Evolutionary conservation across 2,329 filamentous ascomycete genomes (phyloP).

Genomic region (Pyricularia grisea): DNA sequence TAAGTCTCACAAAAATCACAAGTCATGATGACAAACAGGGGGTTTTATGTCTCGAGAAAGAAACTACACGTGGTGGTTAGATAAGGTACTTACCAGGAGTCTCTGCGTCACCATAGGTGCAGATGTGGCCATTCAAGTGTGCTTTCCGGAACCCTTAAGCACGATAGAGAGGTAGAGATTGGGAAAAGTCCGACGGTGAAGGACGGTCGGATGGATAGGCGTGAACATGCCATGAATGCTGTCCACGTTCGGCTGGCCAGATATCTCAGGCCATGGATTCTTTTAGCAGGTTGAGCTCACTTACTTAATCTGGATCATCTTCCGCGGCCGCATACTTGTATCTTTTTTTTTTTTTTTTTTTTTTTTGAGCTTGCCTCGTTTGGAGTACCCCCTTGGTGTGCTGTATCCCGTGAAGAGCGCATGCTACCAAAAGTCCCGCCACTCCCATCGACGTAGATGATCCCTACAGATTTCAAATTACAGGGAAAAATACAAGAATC

Average conservation of each 20-base stretch:
- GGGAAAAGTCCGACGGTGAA: background rate
- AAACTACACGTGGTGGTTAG: background rate
- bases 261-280: background rate
- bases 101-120: conserved; percentile 11
- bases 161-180: background rate
- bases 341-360: background rate
- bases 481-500: background rate
- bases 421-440: background rate
- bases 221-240: background rate
- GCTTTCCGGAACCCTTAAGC: conserved; percentile 17
- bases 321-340: no score
- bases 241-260: background rate
- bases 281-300: background rate
- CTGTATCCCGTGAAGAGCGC: background rate
- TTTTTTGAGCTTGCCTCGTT: background rate
- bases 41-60: background rate
- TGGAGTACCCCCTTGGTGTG: background rate
- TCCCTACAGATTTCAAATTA: background rate
- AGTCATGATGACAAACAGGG: no score
- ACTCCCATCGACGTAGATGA: background rate
- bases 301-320: background rate
- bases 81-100: background rate
- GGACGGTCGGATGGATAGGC: background rate
- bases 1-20: conserved; percentile 16
- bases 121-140: conserved; percentile 23